These are phyloP conservation scores for Cornus suecica DNA, from an alignment of 148 eudicot species.

Conservation along the genomic window DNA sequence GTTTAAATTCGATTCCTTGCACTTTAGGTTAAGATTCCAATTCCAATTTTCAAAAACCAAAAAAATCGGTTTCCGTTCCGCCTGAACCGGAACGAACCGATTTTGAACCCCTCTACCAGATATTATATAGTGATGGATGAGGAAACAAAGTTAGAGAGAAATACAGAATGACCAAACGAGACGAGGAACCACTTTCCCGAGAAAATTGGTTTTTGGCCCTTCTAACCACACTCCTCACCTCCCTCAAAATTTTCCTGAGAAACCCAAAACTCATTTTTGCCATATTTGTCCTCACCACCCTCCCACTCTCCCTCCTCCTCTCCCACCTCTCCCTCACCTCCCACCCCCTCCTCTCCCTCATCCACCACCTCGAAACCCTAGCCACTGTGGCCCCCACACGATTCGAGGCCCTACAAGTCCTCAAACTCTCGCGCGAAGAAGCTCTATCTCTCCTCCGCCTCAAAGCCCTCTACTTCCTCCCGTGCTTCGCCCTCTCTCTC, in stretches of 20 bases:
- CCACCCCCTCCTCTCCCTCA: constrained; percentile 8
- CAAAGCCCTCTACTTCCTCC: constrained; percentile 2
- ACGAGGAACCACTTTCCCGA: not conserved
- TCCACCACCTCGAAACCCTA: constrained; percentile 16
- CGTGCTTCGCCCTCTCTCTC: constrained; percentile 1
- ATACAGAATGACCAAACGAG: not conserved
- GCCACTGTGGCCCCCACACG: constrained; percentile 13
- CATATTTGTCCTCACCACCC: constrained; percentile 13
- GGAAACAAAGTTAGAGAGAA: not conserved
- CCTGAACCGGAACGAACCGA: too few species aligned
- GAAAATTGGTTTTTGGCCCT: not conserved
- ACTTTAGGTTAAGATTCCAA: too few species aligned
- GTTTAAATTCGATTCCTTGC: too few species aligned
- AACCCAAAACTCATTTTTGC: constrained; percentile 13
- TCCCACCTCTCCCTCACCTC: constrained; percentile 18
- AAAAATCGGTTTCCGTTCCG: too few species aligned
- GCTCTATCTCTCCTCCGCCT: constrained; percentile 11
- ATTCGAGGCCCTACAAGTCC: constrained; percentile 20
- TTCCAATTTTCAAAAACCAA: too few species aligned
- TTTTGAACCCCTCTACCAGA: too few species aligned
- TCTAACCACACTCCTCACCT: constrained; percentile 15
- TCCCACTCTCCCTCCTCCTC: constrained; percentile 29
- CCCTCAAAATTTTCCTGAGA: constrained; percentile 16
- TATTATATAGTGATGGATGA: not conserved
- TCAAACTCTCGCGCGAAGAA: constrained; percentile 2